Conservation (phyloP, 495 filamentous ascomycete species). For the Trichoderma asperelloides region DNA sequence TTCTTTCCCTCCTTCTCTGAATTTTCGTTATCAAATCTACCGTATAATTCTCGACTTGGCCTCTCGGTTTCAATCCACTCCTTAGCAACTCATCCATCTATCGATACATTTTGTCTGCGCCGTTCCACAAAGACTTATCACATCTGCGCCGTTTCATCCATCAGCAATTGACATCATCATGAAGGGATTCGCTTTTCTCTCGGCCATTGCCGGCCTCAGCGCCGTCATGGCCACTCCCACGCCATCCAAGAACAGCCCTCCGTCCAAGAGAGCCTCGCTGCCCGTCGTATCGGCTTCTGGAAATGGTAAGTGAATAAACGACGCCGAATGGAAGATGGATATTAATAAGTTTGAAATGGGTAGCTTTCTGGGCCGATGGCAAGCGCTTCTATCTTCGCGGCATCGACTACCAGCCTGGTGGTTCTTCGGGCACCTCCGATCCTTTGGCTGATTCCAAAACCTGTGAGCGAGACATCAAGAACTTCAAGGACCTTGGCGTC, state of each 20-base stretch:
- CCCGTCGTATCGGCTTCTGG: conserved; percentile 38
- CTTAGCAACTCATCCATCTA: neutral
- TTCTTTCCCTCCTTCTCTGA: neutral
- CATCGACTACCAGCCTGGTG: conserved; percentile 93
- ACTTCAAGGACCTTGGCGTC: conserved; percentile 78
- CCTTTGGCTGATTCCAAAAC: conserved; percentile 62
- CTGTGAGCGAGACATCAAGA: conserved; percentile 75
- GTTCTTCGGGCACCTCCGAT: conserved; percentile 66
- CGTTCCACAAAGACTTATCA: neutral
- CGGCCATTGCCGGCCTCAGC: conserved; percentile 47
- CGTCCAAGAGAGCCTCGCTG: conserved; percentile 33
- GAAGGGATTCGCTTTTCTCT: conserved; percentile 40
- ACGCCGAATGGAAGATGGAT: neutral
- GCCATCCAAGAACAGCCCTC: conserved; percentile 49
- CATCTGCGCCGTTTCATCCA: neutral
- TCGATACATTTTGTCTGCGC: neutral
- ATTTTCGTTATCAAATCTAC: neutral
- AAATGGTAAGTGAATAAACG: conserved; percentile 29
- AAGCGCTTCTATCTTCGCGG: conserved; percentile 88
- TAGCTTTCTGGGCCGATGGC: conserved; percentile 80
- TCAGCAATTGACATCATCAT: conserved; percentile 28
- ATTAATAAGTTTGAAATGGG: conserved; percentile 16
- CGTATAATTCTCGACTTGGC: neutral
- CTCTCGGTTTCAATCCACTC: conserved; percentile 3
- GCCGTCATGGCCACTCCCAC: conserved; percentile 49